Evolutionary conservation across 345 rosid genomes (phyloP), one percentile per base, ranked within the genome.

Genomic region (Hevea brasiliensis): DNA sequence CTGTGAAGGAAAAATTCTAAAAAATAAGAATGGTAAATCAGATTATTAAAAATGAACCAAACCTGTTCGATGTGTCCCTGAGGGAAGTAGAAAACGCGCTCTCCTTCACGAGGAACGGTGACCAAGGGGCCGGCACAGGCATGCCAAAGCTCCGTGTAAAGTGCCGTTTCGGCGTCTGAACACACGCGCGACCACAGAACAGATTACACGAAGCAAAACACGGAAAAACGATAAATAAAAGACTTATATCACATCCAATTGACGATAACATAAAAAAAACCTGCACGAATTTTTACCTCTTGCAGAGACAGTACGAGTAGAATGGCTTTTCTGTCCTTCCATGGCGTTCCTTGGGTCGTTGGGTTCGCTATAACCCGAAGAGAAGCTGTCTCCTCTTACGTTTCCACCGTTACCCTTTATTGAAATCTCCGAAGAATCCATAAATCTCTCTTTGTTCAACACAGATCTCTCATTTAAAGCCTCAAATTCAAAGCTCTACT

Each of bases 61-160:
- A 82, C 89, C 84, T 87, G 91, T 75, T 87, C 91, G 15, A 87
- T 82, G 50, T 87, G 91, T 35, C 91, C 91, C 35, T 85, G 88
- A 32, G 89, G 91, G 77, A 88, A 88, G 75, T 86, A 88, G 65
- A 70, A 83, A 3, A 88, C 89, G 23, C 77, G 77, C 48, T 86
- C 89, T 29, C 79, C 79, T 37, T 72, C 72, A 18, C 82, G 81
- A 44, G 89, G 92, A 51, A 88, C 82, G 55, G 84, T 82, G 53
- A 86, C 88, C 23, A 86, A 80, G 53, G 89, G 89, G 23, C 92
- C 92, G 6, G 89, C 92, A 70, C 92, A 86, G 6, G 87, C 85
- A 57, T 86, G 83, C 92, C 92, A 88, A 3, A 88, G 84, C 85
- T 86, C 89, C 65, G 64, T 78, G 50, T 76, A 83, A 32, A 87